Conservation (phyloP, 2,329 filamentous ascomycete genomes). For the Colletotrichum gigasporum region DNA sequence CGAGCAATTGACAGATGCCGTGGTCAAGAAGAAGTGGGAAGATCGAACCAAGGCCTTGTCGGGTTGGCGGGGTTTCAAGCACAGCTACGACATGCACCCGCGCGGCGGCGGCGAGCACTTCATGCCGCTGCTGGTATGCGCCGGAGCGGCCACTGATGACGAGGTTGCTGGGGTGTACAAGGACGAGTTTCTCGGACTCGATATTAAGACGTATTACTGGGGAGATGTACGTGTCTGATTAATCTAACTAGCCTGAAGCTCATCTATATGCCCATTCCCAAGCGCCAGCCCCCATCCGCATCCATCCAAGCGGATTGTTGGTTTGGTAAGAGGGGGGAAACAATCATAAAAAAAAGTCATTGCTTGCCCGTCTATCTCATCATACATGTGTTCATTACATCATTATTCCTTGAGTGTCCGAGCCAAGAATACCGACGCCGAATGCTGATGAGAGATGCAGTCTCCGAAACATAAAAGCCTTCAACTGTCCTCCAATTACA, state of each 20-base stretch:
- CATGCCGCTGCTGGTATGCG: conserved; percentile 66
- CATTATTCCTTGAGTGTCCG: conserved; percentile 16
- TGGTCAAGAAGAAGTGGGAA: conserved; percentile 41
- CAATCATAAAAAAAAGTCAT: not conserved
- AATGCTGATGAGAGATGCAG: conserved; percentile 21
- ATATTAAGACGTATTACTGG: conserved; percentile 68
- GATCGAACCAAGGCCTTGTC: conserved; percentile 51
- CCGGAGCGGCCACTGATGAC: conserved; percentile 58
- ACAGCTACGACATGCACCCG: conserved; percentile 64
- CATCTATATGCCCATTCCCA: conserved; percentile 8
- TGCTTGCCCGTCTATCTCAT: conserved; percentile 10
- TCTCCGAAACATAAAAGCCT: not conserved
- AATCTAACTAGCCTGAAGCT: conserved; percentile 13
- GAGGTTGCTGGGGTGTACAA: conserved; percentile 54
- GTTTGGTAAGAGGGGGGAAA: too few species aligned
- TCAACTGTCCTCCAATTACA: not conserved
- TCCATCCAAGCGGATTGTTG: conserved; percentile 3
- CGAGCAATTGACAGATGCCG: conserved; percentile 51
- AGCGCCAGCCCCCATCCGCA: conserved; percentile 8
- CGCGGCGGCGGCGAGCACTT: conserved; percentile 65
- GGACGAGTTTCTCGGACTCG: conserved; percentile 58
- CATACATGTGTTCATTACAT: conserved; percentile 28
- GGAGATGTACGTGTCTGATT: conserved; percentile 37
- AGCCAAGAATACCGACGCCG: conserved; percentile 12
- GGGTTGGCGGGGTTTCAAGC: conserved; percentile 58